Evolutionary conservation across 805 yeast genomes (phyloP), one percentile per base, ranked within the genome.

Genomic region (Sungouiozyma ichnusensis): DNA sequence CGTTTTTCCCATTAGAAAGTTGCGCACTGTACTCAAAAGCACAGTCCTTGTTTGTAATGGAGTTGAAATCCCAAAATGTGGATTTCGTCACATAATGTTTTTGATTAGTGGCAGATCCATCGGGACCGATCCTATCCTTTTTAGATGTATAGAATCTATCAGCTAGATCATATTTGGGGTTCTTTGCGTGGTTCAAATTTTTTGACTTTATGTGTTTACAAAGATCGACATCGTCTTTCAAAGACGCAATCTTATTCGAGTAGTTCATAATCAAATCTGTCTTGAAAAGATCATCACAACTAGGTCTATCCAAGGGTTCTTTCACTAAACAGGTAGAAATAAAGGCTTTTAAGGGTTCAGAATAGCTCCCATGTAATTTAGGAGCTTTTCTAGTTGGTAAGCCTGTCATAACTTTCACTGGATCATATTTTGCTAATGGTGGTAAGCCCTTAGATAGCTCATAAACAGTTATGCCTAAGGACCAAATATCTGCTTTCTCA

Each of bases 401-500:
- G 58, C 32, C 63, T 67, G 48, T 72, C 51, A 90, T 66, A 0
- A 84, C 85, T 48, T 81, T 78, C 77, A 81, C 72, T 13, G 96
- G 94, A 41, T 81, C 84, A 42, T 73, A 68, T 19, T 79, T 76
- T 1, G 85, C 63, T 42, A 77, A 67, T 0, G 98, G 98, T 0
- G 96, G 95, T 8, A 69, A 63, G 0, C 97, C 97, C 3, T 79
- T 77, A 1, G 83, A 71, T 38, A 92, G 66, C 62, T 92, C 98
- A 53, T 85, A 82, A 1, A 85, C 77, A 0, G 97, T 88, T 40
- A 92, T 90, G 0, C 98, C 98, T 17, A 87, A 67, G 0, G 96
- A 86, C 98, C 98, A 92, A 41, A 92, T 84, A 57, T 92, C 98
- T 1, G 87, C 95, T 54, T 82, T 84, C 47, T 80, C 83, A 55